Evolutionary conservation across 257 asterid species (phyloP).

Genomic region (Capsicum baccatum): DNA sequence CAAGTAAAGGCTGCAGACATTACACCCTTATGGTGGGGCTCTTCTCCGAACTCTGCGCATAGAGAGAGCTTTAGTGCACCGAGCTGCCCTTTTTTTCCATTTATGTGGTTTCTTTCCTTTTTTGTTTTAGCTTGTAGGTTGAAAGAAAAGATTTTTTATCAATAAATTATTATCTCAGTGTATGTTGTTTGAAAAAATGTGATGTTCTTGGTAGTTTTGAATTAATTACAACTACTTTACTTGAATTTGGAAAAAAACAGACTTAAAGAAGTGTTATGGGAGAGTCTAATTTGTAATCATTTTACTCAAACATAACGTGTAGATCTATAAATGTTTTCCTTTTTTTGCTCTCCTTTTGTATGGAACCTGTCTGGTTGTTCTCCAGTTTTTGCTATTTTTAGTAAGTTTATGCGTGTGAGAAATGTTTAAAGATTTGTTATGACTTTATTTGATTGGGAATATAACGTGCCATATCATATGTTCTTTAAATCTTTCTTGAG

Average conservation of each 20-base stretch:
- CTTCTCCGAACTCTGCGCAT: too few relatives aligned
- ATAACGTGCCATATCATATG: slow-evolving; percentile 18
- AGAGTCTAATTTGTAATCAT: not conserved
- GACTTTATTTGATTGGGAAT: not conserved
- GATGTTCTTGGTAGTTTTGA: not conserved
- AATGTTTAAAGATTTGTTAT: not conserved
- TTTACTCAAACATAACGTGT: not conserved
- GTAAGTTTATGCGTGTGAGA: slow-evolving; percentile 28
- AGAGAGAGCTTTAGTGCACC: too few relatives aligned
- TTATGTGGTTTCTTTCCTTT: not conserved
- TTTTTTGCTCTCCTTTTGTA: not conserved
- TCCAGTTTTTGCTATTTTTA: slow-evolving; percentile 26
- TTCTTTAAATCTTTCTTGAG: slow-evolving; percentile 41
- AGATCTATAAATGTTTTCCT: not conserved
- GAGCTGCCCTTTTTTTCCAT: not conserved
- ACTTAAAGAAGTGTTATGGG: not conserved
- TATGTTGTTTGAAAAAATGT: not conserved
- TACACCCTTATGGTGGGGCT: too few relatives aligned
- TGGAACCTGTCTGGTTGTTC: not conserved
- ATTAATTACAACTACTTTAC: not conserved
- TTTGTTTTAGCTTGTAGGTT: not conserved
- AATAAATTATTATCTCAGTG: too few relatives aligned
- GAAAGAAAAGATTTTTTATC: not conserved
- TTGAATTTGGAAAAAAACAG: not conserved
- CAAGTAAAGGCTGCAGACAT: too few relatives aligned